Base-by-base conservation (phyloP, 2,329 filamentous ascomycete species). In the Cladophialophora yegresii region DNA sequence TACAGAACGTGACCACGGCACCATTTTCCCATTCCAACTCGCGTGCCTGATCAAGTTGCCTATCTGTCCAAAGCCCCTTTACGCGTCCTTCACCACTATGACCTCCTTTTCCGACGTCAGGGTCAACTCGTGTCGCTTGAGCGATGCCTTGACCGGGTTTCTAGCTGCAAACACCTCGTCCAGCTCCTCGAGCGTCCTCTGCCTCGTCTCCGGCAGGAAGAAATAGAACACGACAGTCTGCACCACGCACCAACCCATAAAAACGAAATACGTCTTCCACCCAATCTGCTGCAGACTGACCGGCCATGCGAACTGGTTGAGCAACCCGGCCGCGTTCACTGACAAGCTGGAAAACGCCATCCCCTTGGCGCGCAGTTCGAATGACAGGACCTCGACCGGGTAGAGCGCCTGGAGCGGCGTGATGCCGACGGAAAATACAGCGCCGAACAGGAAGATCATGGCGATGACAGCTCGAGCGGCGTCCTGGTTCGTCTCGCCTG, bases 321-420 rank as follows among this genome's bases (percentile, higher is more conserved):
- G 74, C 43, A 82, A 75, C 43, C 76, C 79, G 12, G 78, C 80
- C 36, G 77, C 75, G 63, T 79, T 80, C 69, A 77, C 78, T 68
- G 75, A 78, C 64, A 77, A 73, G 58, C 74, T 79, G 71, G 71
- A 79, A 68, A 84, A 80, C 1, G 81, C 82, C 80, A 84, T 84
- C 12, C 83, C 83, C 74, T 85, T 85, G 56, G 81, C 83, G 58
- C 83, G 78, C 70, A 82, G 82, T 71, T 84, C 81, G 68, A 82
- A 84, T 10, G 77, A 80, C 7, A 84, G 76, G 10, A 82, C 80
- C 69, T 85, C 83, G 54, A 84, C 82, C 0, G 82, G 80, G 70
- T 84, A 85, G 13, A 85, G 73, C 33, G 76, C 74, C 71, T 79
- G 77, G 36, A 81, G 72, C 1, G 79, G 79, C 0, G 79, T 81